Conservation (phyloP, 192 early-diverging fungal species). For the Backusella luteola region DNA sequence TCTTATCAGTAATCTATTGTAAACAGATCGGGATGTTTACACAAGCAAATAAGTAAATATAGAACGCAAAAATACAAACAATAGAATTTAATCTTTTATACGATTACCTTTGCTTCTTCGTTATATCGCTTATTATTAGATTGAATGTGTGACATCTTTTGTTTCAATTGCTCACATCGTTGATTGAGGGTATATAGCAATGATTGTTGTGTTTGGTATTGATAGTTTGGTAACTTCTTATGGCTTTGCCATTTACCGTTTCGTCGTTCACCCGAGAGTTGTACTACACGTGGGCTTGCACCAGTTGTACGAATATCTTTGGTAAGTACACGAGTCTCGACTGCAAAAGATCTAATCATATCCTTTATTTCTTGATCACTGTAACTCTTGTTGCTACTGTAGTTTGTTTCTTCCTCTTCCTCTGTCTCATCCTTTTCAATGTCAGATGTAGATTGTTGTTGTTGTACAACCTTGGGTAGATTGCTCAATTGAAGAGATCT, state of each 20-base stretch:
- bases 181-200: constrained; percentile 51
- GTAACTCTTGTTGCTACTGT: background rate
- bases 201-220: constrained; percentile 55
- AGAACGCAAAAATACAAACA: background rate
- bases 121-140: constrained; percentile 1
- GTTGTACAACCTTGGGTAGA: background rate
- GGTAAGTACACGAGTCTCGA: constrained; percentile 46
- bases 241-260: constrained; percentile 44
- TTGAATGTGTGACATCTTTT: constrained; percentile 16
- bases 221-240: constrained; percentile 45
- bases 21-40: background rate
- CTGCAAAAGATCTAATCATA: constrained; percentile 40
- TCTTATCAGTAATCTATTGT: background rate
- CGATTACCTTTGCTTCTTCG: background rate
- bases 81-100: background rate
- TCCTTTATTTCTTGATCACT: constrained; percentile 5
- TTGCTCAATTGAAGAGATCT: constrained; percentile 34
- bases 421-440: constrained; percentile 4
- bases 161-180: constrained; percentile 45
- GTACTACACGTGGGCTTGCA: constrained; percentile 49
- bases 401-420: background rate
- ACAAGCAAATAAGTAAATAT: background rate
- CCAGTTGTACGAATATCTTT: constrained; percentile 44
- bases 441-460: background rate
- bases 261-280: constrained; percentile 32